phyloP scores from a whole-genome alignment of 768 basidiomycete species.

The Rhizopogon roseolus region DNA sequence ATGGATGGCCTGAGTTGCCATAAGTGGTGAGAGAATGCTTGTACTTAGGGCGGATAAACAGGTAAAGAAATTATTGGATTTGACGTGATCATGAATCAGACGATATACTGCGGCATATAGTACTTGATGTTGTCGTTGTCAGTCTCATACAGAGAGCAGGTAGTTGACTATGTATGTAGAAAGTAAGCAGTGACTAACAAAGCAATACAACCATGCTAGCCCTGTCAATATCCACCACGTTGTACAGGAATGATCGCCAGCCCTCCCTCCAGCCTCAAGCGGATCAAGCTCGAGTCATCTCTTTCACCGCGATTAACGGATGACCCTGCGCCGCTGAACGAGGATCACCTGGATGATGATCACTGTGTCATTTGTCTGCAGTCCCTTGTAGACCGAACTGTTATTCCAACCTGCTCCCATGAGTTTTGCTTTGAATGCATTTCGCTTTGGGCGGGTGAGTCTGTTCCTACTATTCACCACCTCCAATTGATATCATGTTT shows the following conservation, averaged over 20 bases:
- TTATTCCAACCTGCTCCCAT: slow-evolving; percentile 84
- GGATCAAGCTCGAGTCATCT: slow-evolving; percentile 28
- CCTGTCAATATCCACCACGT: not conserved
- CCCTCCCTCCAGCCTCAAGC: slow-evolving; percentile 28
- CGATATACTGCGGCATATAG: too few species aligned
- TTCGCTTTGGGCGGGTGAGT: slow-evolving; percentile 76
- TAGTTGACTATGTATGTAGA: too few species aligned
- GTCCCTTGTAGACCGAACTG: slow-evolving; percentile 65
- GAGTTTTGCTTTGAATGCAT: slow-evolving; percentile 94
- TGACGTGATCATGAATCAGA: too few species aligned
- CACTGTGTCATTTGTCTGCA: slow-evolving; percentile 89
- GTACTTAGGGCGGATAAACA: too few species aligned
- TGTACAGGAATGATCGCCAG: not conserved
- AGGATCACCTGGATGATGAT: slow-evolving; percentile 26
- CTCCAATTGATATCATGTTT: not conserved
- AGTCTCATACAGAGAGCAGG: too few species aligned
- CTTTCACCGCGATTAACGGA: slow-evolving; percentile 9
- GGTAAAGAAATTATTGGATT: too few species aligned
- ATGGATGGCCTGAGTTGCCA: too few species aligned
- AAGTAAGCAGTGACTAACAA: too few species aligned
- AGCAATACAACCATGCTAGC: too few species aligned
- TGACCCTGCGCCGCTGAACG: not conserved
- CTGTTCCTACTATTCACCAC: not conserved
- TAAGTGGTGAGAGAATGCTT: too few species aligned
- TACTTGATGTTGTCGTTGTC: too few species aligned